Conservation (phyloP, 202 grass and related monocot genomes). For the Brachypodium distachyon region DNA sequence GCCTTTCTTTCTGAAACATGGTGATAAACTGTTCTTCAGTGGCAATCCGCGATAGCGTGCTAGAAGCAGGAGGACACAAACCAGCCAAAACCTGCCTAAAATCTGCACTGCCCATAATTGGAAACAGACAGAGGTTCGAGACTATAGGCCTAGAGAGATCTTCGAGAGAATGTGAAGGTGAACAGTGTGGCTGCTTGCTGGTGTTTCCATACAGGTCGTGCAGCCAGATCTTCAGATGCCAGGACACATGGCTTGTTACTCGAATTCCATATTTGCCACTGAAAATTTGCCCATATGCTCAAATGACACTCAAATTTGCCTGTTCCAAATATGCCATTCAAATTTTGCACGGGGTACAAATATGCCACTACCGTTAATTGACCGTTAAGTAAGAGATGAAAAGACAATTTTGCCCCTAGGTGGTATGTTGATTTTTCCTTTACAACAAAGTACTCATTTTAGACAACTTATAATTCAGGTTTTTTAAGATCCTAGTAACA, state of each 20-base stretch:
- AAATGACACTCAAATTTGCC: too few relatives aligned
- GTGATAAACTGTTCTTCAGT: neutral
- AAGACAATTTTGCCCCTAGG: too few relatives aligned
- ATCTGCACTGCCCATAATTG: neutral
- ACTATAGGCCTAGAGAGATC: neutral
- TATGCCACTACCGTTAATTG: too few relatives aligned
- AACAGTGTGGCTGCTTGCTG: neutral
- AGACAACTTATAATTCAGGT: too few relatives aligned
- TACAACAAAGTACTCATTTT: too few relatives aligned
- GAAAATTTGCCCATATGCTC: too few relatives aligned
- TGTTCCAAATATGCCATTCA: too few relatives aligned
- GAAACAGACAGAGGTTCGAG: neutral
- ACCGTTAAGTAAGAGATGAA: too few relatives aligned
- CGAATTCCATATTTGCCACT: too few relatives aligned
- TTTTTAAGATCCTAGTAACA: too few relatives aligned
- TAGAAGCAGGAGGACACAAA: neutral
- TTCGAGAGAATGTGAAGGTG: neutral
- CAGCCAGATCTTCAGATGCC: neutral
- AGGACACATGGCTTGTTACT: neutral
- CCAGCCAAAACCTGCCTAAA: neutral
- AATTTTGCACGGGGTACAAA: too few relatives aligned
- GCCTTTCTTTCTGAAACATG: slow-evolving; percentile 6
- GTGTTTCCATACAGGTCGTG: neutral
- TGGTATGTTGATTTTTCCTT: too few relatives aligned
- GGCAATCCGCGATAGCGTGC: neutral